Evolutionary conservation across 1,139 yeast genomes (phyloP), one percentile per base, ranked within the genome.

Genomic region (Candida sp.): DNA sequence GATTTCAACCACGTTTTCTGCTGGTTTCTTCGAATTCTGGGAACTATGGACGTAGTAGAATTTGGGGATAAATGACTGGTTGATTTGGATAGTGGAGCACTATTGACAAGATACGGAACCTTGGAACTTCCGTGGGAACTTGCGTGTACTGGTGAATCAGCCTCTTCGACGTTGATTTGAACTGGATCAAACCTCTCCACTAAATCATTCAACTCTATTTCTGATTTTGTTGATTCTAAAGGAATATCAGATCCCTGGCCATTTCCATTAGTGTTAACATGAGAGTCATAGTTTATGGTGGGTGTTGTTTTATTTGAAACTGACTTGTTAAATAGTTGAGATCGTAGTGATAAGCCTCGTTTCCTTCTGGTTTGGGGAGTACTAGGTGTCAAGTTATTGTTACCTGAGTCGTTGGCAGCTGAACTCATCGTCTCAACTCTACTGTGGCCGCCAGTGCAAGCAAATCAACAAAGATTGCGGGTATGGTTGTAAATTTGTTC

Each of bases 341-440:
- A 77, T 52, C 95, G 73, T 43, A 87, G 65, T 3, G 93, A 84
- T 47, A 84, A 80, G 0, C 95, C 91, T 57, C 96, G 68, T 49
- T 79, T 81, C 49, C 93, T 70, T 40, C 77, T 63, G 4, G 62
- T 50, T 21, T 58, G 65, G 4, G 66, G 66, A 5, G 66, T 57
- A 25, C 49, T 46, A 11, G 56, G 56, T 21, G 21, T 4, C n/a
- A 12, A 7, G 39, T 30, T 25, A 11, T 27, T 23, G 40, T 30
- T 40, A 40, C 33, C 4, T 11, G 45, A 9, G 43, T 45, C 35
- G 33, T 40, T 22, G 42, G 40, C 7, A 42, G 36, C 21, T 29
- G 21, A 29, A 32, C 32, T 12, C 36, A 30, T 29, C 29, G 8
- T n/a, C n/a, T n/a, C n/a, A n/a, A n/a, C n/a, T n/a, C n/a, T n/a